phyloP scores from a whole-genome alignment of 1,284 basidiomycete genomes.

The Tilletia indica region DNA sequence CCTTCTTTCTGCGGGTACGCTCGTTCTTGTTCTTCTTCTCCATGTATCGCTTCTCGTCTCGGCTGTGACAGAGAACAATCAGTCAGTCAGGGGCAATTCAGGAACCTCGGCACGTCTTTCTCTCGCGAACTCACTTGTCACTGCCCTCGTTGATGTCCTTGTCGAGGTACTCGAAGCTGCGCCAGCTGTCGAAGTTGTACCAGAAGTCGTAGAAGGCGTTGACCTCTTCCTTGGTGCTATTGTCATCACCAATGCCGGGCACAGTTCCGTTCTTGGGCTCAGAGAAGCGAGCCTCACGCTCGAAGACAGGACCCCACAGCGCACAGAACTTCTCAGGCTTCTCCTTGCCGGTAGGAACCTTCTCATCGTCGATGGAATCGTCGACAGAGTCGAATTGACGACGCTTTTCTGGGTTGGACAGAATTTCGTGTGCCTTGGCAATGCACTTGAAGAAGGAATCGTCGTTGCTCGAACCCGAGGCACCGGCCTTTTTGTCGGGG shows the following conservation, averaged over 20 bases:
- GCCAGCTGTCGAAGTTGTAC: slow-evolving; percentile 99
- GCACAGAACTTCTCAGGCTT: slow-evolving; percentile 67
- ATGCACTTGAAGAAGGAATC: slow-evolving; percentile 99
- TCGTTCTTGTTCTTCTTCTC: slow-evolving; percentile 99
- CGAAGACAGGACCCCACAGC: slow-evolving; percentile 75
- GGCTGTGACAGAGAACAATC: slow-evolving; percentile 60
- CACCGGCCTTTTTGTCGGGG: slow-evolving; percentile 92
- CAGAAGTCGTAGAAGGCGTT: slow-evolving; percentile 97
- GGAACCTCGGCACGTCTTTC: neutral
- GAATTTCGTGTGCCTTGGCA: slow-evolving; percentile 89
- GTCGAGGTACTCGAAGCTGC: slow-evolving; percentile 95
- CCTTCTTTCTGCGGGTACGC: slow-evolving; percentile 93
- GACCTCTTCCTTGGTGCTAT: slow-evolving; percentile 77
- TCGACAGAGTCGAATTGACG: slow-evolving; percentile 97
- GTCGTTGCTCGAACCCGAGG: slow-evolving; percentile 75
- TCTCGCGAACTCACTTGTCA: slow-evolving; percentile 63
- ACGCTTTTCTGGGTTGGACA: slow-evolving; percentile 80
- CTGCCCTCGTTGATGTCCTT: slow-evolving; percentile 98
- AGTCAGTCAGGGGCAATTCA: neutral
- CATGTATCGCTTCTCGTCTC: slow-evolving; percentile 96
- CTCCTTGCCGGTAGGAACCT: slow-evolving; percentile 53
- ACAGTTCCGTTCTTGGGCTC: slow-evolving; percentile 72
- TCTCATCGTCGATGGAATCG: slow-evolving; percentile 73
- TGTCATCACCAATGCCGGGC: slow-evolving; percentile 71
- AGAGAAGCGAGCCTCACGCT: slow-evolving; percentile 87